phyloP scores from a whole-genome alignment of 129 eudicot genomes.

The Deinandra increscens region DNA sequence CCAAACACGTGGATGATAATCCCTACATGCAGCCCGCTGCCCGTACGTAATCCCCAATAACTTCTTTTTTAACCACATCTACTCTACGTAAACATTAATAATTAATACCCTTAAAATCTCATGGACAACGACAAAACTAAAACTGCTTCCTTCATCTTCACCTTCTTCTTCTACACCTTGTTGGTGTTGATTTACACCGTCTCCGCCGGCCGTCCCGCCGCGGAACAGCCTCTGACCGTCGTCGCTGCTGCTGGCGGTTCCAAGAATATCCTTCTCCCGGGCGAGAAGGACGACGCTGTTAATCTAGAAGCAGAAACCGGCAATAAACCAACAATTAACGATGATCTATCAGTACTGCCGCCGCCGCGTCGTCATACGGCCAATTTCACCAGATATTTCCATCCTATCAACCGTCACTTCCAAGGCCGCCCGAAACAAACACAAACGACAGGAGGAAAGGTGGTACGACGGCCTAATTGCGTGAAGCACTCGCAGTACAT shows the following conservation, averaged over 20 bases:
- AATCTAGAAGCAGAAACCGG: slow-evolving; percentile 5
- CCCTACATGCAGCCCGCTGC: slow-evolving; percentile 13
- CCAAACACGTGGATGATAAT: slow-evolving; percentile 35
- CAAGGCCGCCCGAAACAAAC: slow-evolving; percentile 10
- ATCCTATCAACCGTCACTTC: slow-evolving; percentile 50
- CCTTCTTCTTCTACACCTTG: slow-evolving; percentile 28
- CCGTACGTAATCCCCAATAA: slow-evolving; percentile 17
- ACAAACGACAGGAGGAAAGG: no score
- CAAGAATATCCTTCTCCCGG: not conserved
- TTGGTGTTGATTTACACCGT: slow-evolving; percentile 26
- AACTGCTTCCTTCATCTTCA: slow-evolving; percentile 29
- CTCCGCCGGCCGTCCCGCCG: slow-evolving; percentile 32
- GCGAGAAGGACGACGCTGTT: not conserved
- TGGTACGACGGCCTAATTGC: slow-evolving; percentile 11
- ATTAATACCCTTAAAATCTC: not conserved
- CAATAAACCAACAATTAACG: not conserved
- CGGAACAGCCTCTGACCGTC: not conserved
- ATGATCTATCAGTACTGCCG: slow-evolving; percentile 8
- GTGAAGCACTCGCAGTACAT: not conserved
- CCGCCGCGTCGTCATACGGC: no score
- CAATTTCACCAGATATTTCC: slow-evolving; percentile 39
- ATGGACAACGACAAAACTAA: slow-evolving; percentile 28
- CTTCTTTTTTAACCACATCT: slow-evolving; percentile 26
- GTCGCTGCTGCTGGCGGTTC: not conserved
- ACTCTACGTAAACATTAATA: slow-evolving; percentile 8